Percentiles rank a stretch among this genome's conserved stretches.
Conservation (phyloP, 768 basidiomycete species). For the Lactarius evosmus region DNA sequence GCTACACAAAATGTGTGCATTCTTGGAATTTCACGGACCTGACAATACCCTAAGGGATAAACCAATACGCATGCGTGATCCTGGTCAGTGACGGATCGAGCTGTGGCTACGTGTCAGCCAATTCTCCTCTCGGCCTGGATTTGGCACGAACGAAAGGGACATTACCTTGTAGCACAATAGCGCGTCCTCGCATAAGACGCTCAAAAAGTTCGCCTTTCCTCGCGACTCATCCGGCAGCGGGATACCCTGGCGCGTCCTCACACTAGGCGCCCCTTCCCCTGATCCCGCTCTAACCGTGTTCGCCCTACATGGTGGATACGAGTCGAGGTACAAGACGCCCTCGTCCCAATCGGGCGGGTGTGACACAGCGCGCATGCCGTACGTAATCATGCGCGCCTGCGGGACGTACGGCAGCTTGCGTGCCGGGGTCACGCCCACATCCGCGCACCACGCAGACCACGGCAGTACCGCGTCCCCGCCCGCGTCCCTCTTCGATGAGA, state of each 20-base stretch:
- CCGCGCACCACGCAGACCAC: constrained; percentile 7
- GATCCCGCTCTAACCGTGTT: too few relatives aligned
- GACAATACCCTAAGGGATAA: not conserved
- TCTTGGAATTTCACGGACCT: not conserved
- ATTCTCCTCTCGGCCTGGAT: not conserved
- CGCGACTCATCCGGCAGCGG: not conserved
- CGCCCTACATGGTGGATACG: constrained; percentile 5
- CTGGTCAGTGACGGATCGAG: not conserved
- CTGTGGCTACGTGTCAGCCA: not conserved
- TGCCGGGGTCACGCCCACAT: not conserved
- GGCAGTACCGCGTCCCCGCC: not conserved
- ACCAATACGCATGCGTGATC: constrained; percentile 20
- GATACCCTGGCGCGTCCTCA: not conserved
- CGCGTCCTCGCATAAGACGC: constrained; percentile 19
- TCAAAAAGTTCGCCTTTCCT: not conserved
- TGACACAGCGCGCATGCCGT: constrained; percentile 15
- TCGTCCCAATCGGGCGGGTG: constrained; percentile 14
- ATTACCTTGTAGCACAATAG: constrained; percentile 16
- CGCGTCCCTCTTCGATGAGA: not conserved
- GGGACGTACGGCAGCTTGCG: constrained; percentile 4
- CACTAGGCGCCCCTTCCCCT: not conserved
- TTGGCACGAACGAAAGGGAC: not conserved
- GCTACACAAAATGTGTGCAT: too few relatives aligned
- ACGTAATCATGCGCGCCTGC: constrained; percentile 12
- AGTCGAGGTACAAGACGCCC: constrained; percentile 12